Percentiles rank a stretch among this genome's conserved stretches.
Conservation (phyloP, 805 yeast species). For the Starmerella lactis-condensi region DNA sequence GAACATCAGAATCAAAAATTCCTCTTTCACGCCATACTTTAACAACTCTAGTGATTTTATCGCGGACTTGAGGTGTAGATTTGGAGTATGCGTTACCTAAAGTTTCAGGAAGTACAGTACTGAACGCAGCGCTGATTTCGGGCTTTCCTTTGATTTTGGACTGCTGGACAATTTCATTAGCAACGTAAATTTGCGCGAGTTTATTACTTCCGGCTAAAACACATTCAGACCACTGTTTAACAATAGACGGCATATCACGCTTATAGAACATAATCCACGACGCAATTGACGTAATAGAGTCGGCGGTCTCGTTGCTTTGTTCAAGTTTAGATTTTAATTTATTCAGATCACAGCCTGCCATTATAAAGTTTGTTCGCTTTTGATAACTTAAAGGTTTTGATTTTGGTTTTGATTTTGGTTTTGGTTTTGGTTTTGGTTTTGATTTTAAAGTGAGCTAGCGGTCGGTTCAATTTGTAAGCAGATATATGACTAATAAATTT, state of each 20-base stretch:
- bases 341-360: too few species aligned
- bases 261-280: conserved; percentile 57
- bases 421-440: too few species aligned
- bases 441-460: too few species aligned
- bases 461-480: too few species aligned
- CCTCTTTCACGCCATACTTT: conserved; percentile 48
- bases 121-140: conserved; percentile 43
- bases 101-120: conserved; percentile 26
- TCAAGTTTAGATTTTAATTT: too few species aligned
- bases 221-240: conserved; percentile 32
- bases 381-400: too few species aligned
- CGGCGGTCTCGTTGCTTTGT: conserved; percentile 40
- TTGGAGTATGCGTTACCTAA: conserved; percentile 23
- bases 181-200: conserved; percentile 46
- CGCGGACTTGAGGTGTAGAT: conserved; percentile 28
- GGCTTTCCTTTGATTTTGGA: conserved; percentile 42
- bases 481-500: too few species aligned
- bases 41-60: conserved; percentile 38
- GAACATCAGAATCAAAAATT: conserved; percentile 28
- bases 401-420: too few species aligned
- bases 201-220: conserved; percentile 25
- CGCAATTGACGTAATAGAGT: conserved; percentile 52
- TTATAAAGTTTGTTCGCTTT: too few species aligned
- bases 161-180: conserved; percentile 70
- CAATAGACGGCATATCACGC: conserved; percentile 36